Evolutionary conservation across 257 asterid genomes (phyloP), one percentile per base, ranked within the genome.

Genomic region (Nicotiana otophora): DNA sequence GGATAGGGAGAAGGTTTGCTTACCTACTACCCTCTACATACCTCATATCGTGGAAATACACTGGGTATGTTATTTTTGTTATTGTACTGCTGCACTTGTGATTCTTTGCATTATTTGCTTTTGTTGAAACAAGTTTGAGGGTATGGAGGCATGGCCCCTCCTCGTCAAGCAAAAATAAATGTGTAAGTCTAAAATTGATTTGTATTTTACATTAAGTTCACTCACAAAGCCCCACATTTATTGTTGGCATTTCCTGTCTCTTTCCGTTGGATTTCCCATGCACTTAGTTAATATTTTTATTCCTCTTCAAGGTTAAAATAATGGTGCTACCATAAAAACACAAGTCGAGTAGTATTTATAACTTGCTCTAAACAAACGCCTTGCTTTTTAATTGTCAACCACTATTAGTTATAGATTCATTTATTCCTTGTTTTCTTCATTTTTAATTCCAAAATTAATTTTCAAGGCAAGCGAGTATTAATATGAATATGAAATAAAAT

Each of bases 191-290:
- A 60, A 48, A 23, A 72, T 70, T 70, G 78, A 14, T 70, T 51
- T 42, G 46, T 20, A 70, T 20, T 70, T 48, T 70, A 70, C 60
- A 36, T 20, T 70, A 70, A 60, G 78, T 70, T 70, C 78, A 70
- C n/a, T 23, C 61, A 72, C 61, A 70, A 42, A 28, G 4, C 2
- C 33, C 79, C 39, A 26, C 23, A 74, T 74, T 74, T 74, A 46
- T 74, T 74, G 79, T 60, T 48, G 62, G 61, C 20, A 23, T 74
- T 74, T 74, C 61, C 39, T 48, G 79, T 48, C 79, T 48, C 79
- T 46, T 74, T 74, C 79, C 62, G 16, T 14, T 23, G 42, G 79
- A 74, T 74, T 74, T 48, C 39, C 79, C 34, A 26, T 46, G 79
- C 79, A 48, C 51, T 14, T 12, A 70, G 19, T 48, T 20, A 42